A percentile compares a stretch with the other conserved stretches of the same genome.
These are phyloP conservation scores for Schoenoplectus tabernaemontani DNA, from an alignment of 202 grass and related monocot species.

Conservation along the genomic window DNA sequence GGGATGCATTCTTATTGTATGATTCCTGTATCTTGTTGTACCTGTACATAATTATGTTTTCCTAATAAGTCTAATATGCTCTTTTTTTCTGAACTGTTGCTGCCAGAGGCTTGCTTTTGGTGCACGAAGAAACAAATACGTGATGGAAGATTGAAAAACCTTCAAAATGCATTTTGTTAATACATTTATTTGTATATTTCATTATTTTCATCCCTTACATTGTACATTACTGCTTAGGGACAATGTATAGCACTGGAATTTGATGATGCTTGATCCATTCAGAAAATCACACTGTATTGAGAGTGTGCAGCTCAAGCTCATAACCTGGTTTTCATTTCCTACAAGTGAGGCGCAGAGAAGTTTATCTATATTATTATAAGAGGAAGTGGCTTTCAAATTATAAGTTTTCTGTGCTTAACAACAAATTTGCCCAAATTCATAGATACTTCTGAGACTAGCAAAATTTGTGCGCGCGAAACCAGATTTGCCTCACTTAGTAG, in stretches of 20 bases:
- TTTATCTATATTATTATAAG: too few species aligned
- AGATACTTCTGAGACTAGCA: neutral
- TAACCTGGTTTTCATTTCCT: too few species aligned
- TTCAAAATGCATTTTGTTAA: conserved; percentile 29
- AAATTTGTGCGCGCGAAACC: neutral
- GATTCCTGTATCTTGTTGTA: conserved; percentile 32
- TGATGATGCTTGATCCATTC: neutral
- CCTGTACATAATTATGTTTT: neutral
- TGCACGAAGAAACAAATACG: conserved; percentile 80
- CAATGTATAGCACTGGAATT: too few species aligned
- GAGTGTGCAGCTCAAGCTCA: too few species aligned
- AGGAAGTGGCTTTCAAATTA: too few species aligned
- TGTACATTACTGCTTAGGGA: neutral
- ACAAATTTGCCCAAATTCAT: neutral
- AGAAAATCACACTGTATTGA: neutral
- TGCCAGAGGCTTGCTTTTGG: conserved; percentile 91
- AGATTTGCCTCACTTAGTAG: neutral
- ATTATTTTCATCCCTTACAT: conserved; percentile 29
- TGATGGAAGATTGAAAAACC: conserved; percentile 65
- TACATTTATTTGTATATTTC: conserved; percentile 27
- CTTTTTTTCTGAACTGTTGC: conserved; percentile 15
- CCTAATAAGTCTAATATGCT: conserved; percentile 19
- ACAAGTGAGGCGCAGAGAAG: too few species aligned
- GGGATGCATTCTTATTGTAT: too few species aligned
- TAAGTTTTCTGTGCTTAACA: too few species aligned